Evolutionary conservation across 768 basidiomycete genomes (phyloP).

Genomic region (Mycena vitilis): DNA sequence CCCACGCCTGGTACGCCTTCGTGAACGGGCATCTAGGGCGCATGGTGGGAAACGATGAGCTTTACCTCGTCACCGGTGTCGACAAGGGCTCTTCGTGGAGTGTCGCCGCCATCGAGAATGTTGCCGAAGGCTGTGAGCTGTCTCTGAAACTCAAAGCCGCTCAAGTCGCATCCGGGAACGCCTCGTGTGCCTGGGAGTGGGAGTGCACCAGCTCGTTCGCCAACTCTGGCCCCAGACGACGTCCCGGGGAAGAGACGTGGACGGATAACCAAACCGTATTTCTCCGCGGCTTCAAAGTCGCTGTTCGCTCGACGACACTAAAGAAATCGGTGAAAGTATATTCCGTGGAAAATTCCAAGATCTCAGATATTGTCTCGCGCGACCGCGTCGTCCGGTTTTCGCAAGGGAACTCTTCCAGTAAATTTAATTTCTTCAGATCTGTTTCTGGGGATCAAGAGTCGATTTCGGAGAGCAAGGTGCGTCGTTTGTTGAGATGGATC

Average conservation of each 20-base stretch:
- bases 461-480: neutral
- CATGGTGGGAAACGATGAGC: slow-evolving; percentile 13
- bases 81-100: slow-evolving; percentile 25
- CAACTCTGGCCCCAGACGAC: slow-evolving; percentile 4
- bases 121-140: neutral
- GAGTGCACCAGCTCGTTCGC: slow-evolving; percentile 20
- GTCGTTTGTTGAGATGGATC: no score
- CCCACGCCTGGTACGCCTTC: slow-evolving; percentile 28
- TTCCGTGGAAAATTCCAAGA: slow-evolving; percentile 13
- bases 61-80: slow-evolving; percentile 28
- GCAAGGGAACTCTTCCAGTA: neutral
- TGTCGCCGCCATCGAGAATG: slow-evolving; percentile 19
- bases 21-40: slow-evolving; percentile 14
- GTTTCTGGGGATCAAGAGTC: neutral
- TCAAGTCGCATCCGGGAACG: slow-evolving; percentile 1
- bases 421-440: neutral
- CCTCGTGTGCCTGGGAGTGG: slow-evolving; percentile 27
- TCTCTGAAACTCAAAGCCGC: slow-evolving; percentile 28
- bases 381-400: neutral
- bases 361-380: neutral
- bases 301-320: neutral
- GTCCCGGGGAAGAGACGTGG: slow-evolving; percentile 5
- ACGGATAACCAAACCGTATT: slow-evolving; percentile 32
- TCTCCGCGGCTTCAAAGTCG: slow-evolving; percentile 33
- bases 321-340: neutral